Evolutionary conservation across 192 early-diverging fungal species (phyloP).

Genomic region (Paraglomus brasilianum): DNA sequence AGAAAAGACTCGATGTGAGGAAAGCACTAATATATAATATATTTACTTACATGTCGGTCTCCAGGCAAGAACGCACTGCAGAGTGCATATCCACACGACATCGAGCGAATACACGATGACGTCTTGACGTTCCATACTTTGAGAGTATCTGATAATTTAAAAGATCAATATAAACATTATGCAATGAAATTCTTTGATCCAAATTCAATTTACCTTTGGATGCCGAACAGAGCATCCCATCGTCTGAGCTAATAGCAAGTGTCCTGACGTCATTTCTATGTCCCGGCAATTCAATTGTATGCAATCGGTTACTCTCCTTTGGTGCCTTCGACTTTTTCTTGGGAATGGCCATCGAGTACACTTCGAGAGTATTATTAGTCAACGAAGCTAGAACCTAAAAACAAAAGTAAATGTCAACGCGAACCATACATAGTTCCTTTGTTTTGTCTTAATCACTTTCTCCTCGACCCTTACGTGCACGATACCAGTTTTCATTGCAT

Average conservation of each 20-base stretch:
- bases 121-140: conserved; percentile 92
- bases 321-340: conserved; percentile 40
- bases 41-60: conserved; percentile 63
- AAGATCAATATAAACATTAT: background rate
- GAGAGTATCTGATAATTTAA: conserved; percentile 52
- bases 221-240: conserved; percentile 81
- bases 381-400: conserved; percentile 67
- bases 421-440: conserved; percentile 10
- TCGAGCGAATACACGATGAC: conserved; percentile 79
- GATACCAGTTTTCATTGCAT: conserved; percentile 49
- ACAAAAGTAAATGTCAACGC: background rate
- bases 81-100: conserved; percentile 90
- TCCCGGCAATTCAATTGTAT: conserved; percentile 78
- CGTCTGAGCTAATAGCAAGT: conserved; percentile 86
- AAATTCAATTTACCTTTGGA: conserved; percentile 62
- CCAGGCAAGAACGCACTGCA: conserved; percentile 93
- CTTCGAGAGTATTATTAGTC: conserved; percentile 82
- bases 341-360: conserved; percentile 66
- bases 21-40: background rate
- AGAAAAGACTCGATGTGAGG: background rate
- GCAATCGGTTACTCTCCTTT: conserved; percentile 59
- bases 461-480: conserved; percentile 36
- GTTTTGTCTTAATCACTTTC: background rate
- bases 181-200: background rate
- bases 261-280: conserved; percentile 91